Percentiles rank a stretch among this genome's conserved stretches.
Evolutionary conservation across 2,329 filamentous ascomycete genomes (phyloP).

Genomic region (Metarhizium album): DNA sequence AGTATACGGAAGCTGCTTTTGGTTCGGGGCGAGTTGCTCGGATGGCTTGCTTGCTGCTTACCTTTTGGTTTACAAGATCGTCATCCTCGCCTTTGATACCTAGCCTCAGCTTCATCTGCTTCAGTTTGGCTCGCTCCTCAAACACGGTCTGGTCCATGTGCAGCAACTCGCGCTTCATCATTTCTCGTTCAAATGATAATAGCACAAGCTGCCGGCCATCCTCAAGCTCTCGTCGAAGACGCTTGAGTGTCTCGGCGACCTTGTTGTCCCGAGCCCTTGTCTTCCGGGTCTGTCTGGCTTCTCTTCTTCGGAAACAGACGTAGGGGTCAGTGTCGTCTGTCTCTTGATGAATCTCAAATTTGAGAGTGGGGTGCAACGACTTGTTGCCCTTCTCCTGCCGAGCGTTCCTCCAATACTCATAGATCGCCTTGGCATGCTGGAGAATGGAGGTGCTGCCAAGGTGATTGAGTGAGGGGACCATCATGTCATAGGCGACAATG

Average conservation of each 20-base stretch:
- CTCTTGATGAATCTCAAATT: conserved; percentile 89
- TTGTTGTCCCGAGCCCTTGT: conserved; percentile 89
- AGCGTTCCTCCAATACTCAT: conserved; percentile 78
- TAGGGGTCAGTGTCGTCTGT: conserved; percentile 95
- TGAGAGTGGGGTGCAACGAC: conserved; percentile 66
- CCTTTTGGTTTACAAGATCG: conserved; percentile 89
- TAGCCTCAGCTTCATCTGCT: conserved; percentile 78
- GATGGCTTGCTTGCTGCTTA: conserved; percentile 41
- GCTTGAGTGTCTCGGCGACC: conserved; percentile 88
- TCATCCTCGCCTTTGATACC: conserved; percentile 90
- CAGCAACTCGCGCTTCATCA: conserved; percentile 67
- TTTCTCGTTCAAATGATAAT: conserved; percentile 69
- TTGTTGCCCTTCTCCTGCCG: conserved; percentile 58
- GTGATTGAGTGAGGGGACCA: conserved; percentile 55
- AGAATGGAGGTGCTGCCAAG: conserved; percentile 38
- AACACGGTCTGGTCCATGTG: conserved; percentile 68
- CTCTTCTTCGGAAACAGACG: conserved; percentile 92
- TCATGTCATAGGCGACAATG: conserved; percentile 64
- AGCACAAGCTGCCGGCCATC: conserved; percentile 73
- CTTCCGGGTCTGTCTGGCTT: conserved; percentile 89
- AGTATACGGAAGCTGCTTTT: conserved; percentile 10
- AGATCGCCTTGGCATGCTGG: conserved; percentile 62
- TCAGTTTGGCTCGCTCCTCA: conserved; percentile 69
- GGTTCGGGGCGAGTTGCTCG: conserved; percentile 7
- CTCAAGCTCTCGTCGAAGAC: conserved; percentile 81